Base-by-base conservation (phyloP, 805 yeast species). In the Pichia phayaonensis region DNA sequence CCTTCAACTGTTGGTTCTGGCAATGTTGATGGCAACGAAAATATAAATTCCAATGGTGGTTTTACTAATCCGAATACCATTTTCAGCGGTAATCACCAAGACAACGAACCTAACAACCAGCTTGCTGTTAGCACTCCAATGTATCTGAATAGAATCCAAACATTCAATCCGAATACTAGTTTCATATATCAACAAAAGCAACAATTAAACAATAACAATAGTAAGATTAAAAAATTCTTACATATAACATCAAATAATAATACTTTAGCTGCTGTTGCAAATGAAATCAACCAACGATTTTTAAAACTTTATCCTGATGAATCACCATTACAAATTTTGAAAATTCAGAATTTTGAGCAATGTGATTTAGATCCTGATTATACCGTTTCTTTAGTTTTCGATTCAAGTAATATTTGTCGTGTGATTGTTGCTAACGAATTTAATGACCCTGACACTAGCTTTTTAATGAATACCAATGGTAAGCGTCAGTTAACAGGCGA, bases 341-440 rank as follows among this genome's bases (percentile, higher is more conserved):
- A 77, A 46, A 65, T 87, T 6, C 95, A 86, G 60, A 92, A 86
- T 63, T 65, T 64, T 41, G 76, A 79, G 52, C 75, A 75, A 50
- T 85, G 90, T 57, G 95, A 87, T 61, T 67, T 87, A 50, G 96
- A 87, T 63, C 90, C 90, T 0, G 95, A 86, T 53, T 86, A 81
- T 55, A 53, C 65, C 2, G 84, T 81, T 0, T 75, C 74, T 11
- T 87, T 85, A 57, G 82, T 86, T 7, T 85, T 87, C 59, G 79
- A 73, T 47, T 64, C 67, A 15, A 73, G 69, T 51, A 75, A 72
- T 51, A 65, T 73, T 5, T 74, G 80, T 10, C 65, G 75, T 40
- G 81, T 77, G 2, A 56, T 77, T 3, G 56, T 78, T 26, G 65
- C 65, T 27, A 62, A 67, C 42, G 80, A 76, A 29, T 75, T 65